Percentiles rank a stretch among this genome's conserved stretches.
Conservation (phyloP, 768 basidiomycete species). For the Baorangia bicolor region DNA sequence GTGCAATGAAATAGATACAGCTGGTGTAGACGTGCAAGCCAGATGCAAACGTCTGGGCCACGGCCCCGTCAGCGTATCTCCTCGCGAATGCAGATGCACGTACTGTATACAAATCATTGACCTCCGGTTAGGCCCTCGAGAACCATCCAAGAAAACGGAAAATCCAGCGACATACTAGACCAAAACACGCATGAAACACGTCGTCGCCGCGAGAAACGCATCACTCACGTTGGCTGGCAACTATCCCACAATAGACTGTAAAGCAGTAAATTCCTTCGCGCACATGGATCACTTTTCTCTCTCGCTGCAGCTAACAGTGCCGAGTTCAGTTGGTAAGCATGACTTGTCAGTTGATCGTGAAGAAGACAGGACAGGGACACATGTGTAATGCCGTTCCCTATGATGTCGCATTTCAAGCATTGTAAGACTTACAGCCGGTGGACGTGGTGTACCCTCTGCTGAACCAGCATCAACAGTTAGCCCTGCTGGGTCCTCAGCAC, state of each 20-base stretch:
- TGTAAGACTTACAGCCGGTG: constrained; percentile 26
- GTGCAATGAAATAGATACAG: constrained; percentile 24
- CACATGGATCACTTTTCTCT: constrained; percentile 1
- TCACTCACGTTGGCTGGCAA: constrained; percentile 28
- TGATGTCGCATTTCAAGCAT: constrained; percentile 11
- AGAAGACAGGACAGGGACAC: constrained; percentile 10
- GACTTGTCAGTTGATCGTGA: constrained; percentile 7
- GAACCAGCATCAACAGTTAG: neutral
- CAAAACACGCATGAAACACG: neutral
- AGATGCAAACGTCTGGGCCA: neutral
- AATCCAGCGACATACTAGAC: constrained; percentile 26
- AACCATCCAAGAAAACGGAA: constrained; percentile 25
- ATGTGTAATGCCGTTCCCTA: constrained; percentile 11
- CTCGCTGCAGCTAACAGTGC: constrained; percentile 23
- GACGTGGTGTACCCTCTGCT: constrained; percentile 13
- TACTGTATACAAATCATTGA: constrained; percentile 6
- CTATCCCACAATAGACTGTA: constrained; percentile 19
- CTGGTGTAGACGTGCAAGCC: constrained; percentile 2
- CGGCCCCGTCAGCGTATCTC: constrained; percentile 1
- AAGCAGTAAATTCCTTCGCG: constrained; percentile 11
- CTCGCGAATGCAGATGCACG: neutral
- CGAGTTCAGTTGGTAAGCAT: constrained; percentile 24
- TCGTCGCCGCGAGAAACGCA: neutral
- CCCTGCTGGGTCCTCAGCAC: neutral
- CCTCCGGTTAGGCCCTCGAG: constrained; percentile 23